Conservation (phyloP, 1,284 basidiomycete species). For the Heliocybe sulcata region DNA sequence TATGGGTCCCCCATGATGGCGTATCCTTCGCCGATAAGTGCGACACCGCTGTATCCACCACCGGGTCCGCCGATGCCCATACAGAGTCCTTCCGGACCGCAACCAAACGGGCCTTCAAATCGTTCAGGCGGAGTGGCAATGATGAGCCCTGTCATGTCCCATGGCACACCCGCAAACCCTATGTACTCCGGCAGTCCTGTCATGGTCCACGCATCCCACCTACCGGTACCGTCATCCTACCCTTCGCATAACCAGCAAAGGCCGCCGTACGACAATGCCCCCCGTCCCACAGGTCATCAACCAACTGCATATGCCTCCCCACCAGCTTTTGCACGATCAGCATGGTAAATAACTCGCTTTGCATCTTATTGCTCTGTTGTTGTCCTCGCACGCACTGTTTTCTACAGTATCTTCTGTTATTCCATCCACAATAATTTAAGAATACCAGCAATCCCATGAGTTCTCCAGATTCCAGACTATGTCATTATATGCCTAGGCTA, state of each 20-base stretch:
- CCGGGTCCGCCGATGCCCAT: constrained; percentile 28
- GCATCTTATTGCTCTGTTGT: constrained; percentile 18
- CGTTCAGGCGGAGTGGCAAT: constrained; percentile 37
- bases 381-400: constrained; percentile 2
- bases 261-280: constrained; percentile 14
- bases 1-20: constrained; percentile 58
- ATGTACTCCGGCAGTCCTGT: constrained; percentile 66
- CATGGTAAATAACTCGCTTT: constrained; percentile 28
- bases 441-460: constrained; percentile 2
- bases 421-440: background rate
- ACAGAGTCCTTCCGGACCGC: constrained; percentile 33
- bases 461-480: constrained; percentile 8
- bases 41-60: constrained; percentile 37
- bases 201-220: constrained; percentile 46
- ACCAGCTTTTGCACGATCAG: constrained; percentile 25
- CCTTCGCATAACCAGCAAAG: background rate
- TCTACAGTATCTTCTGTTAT: background rate
- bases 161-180: constrained; percentile 32
- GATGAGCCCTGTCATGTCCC: constrained; percentile 64
- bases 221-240: constrained; percentile 10
- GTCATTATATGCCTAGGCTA: background rate
- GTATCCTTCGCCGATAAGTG: constrained; percentile 46
- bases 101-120: constrained; percentile 23
- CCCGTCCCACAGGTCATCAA: background rate
- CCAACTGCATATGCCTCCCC: constrained; percentile 5